A percentile compares a stretch with the other conserved stretches of the same genome.
Evolutionary conservation across 2,329 filamentous ascomycete genomes (phyloP).

Genomic region (Aspergillus fumigatiaffinis): DNA sequence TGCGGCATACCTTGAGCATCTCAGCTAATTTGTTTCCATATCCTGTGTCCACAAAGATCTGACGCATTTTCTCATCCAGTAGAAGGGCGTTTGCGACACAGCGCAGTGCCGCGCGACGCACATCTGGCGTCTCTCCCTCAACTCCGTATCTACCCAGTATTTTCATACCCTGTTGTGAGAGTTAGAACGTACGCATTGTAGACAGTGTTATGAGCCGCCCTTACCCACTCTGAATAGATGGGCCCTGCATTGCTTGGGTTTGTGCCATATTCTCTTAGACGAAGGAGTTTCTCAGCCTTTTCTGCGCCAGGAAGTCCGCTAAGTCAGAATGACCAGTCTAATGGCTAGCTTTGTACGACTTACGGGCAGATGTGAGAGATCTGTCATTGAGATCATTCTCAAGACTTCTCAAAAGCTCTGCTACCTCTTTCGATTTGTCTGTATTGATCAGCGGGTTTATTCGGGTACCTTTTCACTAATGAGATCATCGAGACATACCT

Average conservation of each 20-base stretch:
- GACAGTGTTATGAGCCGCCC: constrained; percentile 9
- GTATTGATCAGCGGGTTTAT: constrained; percentile 6
- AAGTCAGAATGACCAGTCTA: constrained; percentile 4
- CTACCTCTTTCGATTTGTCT: constrained; percentile 69
- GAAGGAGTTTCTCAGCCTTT: constrained; percentile 44
- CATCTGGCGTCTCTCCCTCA: constrained; percentile 57
- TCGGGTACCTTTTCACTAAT: neutral
- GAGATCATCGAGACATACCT: neutral
- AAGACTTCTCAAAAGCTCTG: constrained; percentile 59
- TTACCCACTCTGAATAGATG: constrained; percentile 76
- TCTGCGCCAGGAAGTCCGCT: constrained; percentile 19
- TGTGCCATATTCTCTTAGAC: constrained; percentile 76
- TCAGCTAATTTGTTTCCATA: constrained; percentile 65
- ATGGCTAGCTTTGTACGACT: constrained; percentile 19
- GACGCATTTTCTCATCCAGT: constrained; percentile 63
- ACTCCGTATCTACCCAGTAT: constrained; percentile 72
- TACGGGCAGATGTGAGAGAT: constrained; percentile 59
- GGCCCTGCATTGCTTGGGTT: constrained; percentile 68
- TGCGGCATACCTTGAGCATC: constrained; percentile 56
- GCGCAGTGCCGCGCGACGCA: constrained; percentile 71
- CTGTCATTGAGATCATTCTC: constrained; percentile 58
- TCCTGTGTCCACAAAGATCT: constrained; percentile 68
- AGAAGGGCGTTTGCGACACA: constrained; percentile 83
- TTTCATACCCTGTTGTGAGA: constrained; percentile 61
- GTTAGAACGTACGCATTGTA: neutral